These are phyloP conservation scores for Tillandsia leiboldiana DNA, from an alignment of 176 grass and related monocot genomes.

Conservation along the genomic window DNA sequence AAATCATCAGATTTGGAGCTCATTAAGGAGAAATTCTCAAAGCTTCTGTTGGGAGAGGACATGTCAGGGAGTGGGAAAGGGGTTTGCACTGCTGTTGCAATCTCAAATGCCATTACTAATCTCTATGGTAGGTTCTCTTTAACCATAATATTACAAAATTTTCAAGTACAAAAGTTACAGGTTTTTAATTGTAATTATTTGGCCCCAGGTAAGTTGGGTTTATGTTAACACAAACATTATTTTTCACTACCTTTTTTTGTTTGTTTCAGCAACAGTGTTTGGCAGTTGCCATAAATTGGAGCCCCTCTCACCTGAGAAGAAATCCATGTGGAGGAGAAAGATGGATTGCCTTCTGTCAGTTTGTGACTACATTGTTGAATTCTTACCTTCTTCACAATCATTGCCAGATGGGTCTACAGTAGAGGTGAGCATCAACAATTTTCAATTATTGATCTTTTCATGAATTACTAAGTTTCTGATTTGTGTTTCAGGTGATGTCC, in stretches of 20 bases:
- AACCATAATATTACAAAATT: not conserved
- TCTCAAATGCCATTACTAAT: constrained; percentile 95
- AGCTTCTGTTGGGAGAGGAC: constrained; percentile 87
- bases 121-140: constrained; percentile 47
- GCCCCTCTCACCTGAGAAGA: constrained; percentile 56
- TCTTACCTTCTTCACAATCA: constrained; percentile 60
- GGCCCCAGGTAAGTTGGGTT: not conserved
- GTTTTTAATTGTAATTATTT: too few relatives aligned
- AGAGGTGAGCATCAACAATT: constrained; percentile 25
- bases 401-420: constrained; percentile 42
- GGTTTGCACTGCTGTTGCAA: constrained; percentile 62
- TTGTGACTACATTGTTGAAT: constrained; percentile 78
- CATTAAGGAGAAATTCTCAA: constrained; percentile 77
- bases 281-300: constrained; percentile 72
- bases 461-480: not conserved
- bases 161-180: not conserved
- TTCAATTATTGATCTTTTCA: not conserved
- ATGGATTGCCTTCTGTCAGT: constrained; percentile 84
- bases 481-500: constrained; percentile 53
- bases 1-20: constrained; percentile 50
- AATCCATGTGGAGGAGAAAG: constrained; percentile 73
- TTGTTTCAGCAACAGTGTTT: constrained; percentile 65
- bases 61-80: constrained; percentile 91
- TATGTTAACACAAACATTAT: not conserved
- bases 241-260: constrained; percentile 20